Conservation (phyloP, 139 green algal genomes). For the Volvox africanus region DNA sequence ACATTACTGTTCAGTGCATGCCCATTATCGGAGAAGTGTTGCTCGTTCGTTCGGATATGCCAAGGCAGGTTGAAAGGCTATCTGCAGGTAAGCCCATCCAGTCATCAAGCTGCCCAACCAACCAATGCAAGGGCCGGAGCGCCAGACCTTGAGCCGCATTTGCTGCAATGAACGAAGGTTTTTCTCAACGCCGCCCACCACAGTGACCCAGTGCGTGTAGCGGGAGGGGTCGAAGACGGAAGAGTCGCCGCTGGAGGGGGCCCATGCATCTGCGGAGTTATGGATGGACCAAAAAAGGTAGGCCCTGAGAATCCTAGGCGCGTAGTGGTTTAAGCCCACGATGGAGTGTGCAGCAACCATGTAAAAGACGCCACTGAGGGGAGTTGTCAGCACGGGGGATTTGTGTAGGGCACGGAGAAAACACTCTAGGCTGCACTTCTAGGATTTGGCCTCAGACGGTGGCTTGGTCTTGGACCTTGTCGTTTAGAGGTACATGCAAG, state of each 20-base stretch:
- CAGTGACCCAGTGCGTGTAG: not conserved
- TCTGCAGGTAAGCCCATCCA: not conserved
- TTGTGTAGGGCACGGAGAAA: too few relatives aligned
- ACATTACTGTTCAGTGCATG: not conserved
- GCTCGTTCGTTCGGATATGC: too few relatives aligned
- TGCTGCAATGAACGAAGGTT: not conserved
- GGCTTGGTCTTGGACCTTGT: too few relatives aligned
- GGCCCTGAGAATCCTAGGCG: not conserved
- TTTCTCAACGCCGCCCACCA: not conserved
- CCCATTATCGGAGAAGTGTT: too few relatives aligned
- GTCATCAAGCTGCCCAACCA: not conserved
- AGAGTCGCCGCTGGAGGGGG: not conserved
- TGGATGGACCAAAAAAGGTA: not conserved
- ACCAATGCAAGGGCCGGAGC: not conserved
- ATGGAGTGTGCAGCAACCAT: not conserved
- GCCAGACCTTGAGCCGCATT: not conserved
- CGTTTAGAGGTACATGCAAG: too few relatives aligned
- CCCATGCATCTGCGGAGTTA: not conserved
- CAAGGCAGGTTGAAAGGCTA: not conserved
- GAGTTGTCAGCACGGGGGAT: too few relatives aligned
- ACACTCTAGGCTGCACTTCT: too few relatives aligned
- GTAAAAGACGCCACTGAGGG: too few relatives aligned
- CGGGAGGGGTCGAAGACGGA: not conserved
- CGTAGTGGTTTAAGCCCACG: not conserved
- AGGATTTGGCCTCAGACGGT: too few relatives aligned